Base-by-base conservation (phyloP, 768 basidiomycete species). In the Rhodotorula toruloides region DNA sequence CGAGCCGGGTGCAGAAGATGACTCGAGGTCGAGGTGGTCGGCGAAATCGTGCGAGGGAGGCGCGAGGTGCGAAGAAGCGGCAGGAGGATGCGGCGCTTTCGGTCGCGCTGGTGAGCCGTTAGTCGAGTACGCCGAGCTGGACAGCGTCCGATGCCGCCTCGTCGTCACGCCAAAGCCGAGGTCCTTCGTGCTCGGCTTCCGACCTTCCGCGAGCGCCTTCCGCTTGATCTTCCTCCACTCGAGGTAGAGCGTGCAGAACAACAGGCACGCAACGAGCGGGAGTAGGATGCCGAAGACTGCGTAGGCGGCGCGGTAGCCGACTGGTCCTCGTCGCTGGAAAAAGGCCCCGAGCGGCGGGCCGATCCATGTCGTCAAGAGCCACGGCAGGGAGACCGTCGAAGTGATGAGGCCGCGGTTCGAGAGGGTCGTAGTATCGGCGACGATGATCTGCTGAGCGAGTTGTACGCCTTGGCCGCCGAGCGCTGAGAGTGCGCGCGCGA, bases 391-490 rank as follows among this genome's bases (percentile, higher is more conserved):
- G 54, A 74, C 65, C 31, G 74, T 75, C 31, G 65, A 63, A 25
- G 69, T 72, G 49, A 74, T 65, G 32, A 75, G 65, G 14, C 62
- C 72, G 34, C 74, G 73, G 52, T 72, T 72, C 17, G 71, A 50
- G 17, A 75, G 58, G 1, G 73, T 68, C 6, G 74, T 71, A 39
- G 73, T 75, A 52, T 75, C 72, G 12, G 74, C 74, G 19, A 75
- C 65, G 52, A 75, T 67, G 44, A 75, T 69, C 58, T 74, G 73
- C 46, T 74, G 71, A 1, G 68, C 61, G 36, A 75, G 65, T 32
- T 73, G 69, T 29, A 75, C 64, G 19, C 74, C 74, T 54, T 72
- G 70, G 2, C 63, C 67, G 14, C 74, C 74, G 4, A 73, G 66
- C 0, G 72, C 54, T 3, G 70, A 57, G 12, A 73, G 36, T 0